Base-by-base conservation (phyloP, 352 stramenopile genomes). In the Stephanocyclus meneghinianus region DNA sequence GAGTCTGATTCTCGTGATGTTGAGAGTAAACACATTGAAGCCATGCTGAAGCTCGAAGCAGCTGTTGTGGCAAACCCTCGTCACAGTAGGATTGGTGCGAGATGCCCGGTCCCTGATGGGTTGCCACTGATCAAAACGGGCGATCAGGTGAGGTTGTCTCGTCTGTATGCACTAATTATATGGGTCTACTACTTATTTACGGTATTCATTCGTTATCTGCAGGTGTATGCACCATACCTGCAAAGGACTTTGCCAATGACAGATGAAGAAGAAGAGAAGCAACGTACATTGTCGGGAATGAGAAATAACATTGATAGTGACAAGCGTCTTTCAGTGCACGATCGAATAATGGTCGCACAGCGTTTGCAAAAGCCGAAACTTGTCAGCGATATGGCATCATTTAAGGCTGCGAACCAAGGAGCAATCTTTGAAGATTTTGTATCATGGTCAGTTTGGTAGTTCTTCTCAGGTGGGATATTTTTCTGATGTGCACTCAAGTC, bases 221-320 rank as follows among this genome's bases (percentile, higher is more conserved):
- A 93, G 76, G 40, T 93, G 2, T 93, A 90, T 75, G 89, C 85
- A 47, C 89, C 89, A 37, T 91, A 92, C 65, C 69, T 93, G 11
- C 87, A 91, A 44, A 65, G 87, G 57, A 83, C 84, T 11, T 72
- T 80, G 56, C 89, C 89, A 18, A 66, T 92, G 68, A 93, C 87
- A 45, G 85, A 91, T 60, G 89, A 92, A 74, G 78, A 85, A 51
- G 78, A 85, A 57, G 55, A 71, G 35, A 80, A 80, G 13, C 71
- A 75, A 26, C 80, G 75, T 47, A 74, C 71, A 61, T 57, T 85
- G 32, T 47, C 78, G 10, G 80, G 67, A 44, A 32, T 62, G 8
- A 47, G 30, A 18, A 78, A 83, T 29, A 68, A 62, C 21, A 69
- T 62, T 37, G 26, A 48, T 47, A 42, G 61, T 35, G 55, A 79